These are phyloP conservation scores for Chaetomium olivaceum DNA, from an alignment of 2,329 filamentous ascomycete genomes.

Conservation along the genomic window DNA sequence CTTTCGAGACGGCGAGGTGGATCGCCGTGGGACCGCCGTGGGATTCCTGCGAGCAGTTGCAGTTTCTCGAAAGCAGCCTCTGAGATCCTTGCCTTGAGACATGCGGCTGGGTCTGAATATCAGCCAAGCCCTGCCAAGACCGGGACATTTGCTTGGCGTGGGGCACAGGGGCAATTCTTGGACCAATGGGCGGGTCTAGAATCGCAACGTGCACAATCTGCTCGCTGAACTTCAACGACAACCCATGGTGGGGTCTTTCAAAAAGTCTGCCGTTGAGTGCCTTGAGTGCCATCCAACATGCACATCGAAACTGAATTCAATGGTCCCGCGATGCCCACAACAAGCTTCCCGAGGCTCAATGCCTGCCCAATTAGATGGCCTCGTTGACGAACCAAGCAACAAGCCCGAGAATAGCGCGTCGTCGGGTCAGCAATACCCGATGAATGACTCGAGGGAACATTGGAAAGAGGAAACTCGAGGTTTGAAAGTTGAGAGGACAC, in stretches of 20 bases:
- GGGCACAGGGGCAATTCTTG: background rate
- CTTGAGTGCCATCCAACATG: background rate
- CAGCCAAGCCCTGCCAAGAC: constrained; percentile 3
- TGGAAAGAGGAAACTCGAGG: background rate
- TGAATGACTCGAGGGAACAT: background rate
- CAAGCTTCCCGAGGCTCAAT: background rate
- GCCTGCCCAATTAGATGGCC: background rate
- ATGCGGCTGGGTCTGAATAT: background rate
- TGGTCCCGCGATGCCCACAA: background rate
- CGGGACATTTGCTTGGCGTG: background rate
- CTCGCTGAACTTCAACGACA: constrained; percentile 10
- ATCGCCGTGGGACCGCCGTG: background rate
- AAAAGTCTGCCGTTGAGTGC: background rate
- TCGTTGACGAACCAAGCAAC: background rate
- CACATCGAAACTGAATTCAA: background rate
- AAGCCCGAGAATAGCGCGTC: background rate
- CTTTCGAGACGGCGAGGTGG: background rate
- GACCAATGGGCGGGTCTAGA: background rate
- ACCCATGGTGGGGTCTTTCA: background rate
- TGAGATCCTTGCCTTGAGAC: background rate
- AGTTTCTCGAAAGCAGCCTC: background rate
- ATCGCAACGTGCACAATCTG: constrained; percentile 15
- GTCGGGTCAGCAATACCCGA: background rate
- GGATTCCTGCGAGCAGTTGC: background rate
- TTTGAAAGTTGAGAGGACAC: background rate